phyloP scores from a whole-genome alignment of 345 rosid species.

The Atalantia buxifolia region DNA sequence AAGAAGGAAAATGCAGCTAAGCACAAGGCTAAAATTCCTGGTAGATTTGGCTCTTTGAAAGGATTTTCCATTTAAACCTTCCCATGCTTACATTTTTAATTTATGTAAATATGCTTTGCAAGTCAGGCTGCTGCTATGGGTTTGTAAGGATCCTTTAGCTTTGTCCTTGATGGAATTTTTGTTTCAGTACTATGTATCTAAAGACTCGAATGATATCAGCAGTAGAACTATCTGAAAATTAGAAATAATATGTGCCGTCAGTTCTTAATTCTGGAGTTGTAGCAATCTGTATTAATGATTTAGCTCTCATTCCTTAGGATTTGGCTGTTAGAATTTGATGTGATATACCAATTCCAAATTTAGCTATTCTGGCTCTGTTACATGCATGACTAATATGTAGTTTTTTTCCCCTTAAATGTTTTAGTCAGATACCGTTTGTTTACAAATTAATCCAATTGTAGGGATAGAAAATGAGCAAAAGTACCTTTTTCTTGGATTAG shows the following conservation, averaged over 20 bases:
- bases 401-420: no score
- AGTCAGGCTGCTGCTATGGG: neutral
- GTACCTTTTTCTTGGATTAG: no score
- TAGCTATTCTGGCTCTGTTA: no score
- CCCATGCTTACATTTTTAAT: neutral
- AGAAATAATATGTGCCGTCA: neutral
- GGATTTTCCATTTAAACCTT: conserved; percentile 36
- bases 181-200: neutral
- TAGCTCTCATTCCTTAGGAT: neutral
- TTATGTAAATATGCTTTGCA: neutral
- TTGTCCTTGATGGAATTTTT: neutral
- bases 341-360: no score
- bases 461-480: no score
- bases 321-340: no score
- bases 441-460: no score
- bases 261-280: neutral
- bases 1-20: conserved; percentile 47
- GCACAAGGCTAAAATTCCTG: conserved; percentile 50
- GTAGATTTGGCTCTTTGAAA: conserved; percentile 51
- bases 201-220: neutral
- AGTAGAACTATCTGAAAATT: neutral
- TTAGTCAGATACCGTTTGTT: no score
- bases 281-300: neutral
- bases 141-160: neutral
- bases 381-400: no score